These are phyloP conservation scores for Beauveria pseudobassiana DNA, from an alignment of 2,329 filamentous ascomycete genomes.

Conservation along the genomic window DNA sequence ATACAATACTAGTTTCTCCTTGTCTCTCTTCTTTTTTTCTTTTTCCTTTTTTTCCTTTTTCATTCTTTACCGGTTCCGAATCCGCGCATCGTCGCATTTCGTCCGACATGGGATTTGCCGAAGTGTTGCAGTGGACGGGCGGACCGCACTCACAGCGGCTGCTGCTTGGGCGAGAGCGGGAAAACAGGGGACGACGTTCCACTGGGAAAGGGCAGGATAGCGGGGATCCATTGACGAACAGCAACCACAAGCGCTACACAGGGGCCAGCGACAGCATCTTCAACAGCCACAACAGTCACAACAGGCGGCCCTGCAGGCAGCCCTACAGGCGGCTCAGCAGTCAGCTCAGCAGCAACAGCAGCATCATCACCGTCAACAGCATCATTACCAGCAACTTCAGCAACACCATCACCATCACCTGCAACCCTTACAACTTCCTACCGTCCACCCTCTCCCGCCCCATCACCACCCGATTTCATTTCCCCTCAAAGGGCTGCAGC, in stretches of 20 bases:
- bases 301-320: too few relatives aligned
- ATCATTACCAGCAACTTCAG: background rate
- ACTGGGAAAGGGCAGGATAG: background rate
- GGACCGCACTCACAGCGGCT: background rate
- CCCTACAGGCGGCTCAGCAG: too few relatives aligned
- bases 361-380: background rate
- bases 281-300: too few relatives aligned
- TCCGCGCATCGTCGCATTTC: background rate
- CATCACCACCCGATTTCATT: background rate
- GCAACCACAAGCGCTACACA: background rate
- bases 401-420: background rate
- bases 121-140: constrained; percentile 9
- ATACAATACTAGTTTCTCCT: background rate
- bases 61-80: background rate
- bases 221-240: background rate
- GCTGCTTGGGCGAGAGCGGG: background rate
- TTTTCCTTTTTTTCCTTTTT: background rate
- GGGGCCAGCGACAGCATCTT: background rate
- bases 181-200: background rate
- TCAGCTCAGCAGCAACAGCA: background rate
- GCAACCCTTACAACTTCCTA: background rate
- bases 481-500: too few relatives aligned
- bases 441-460: background rate
- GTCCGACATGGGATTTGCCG: constrained; percentile 1
- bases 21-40: background rate